Conservation (phyloP, 805 yeast genomes). For the Vanderwaltozyma tropicalis region DNA sequence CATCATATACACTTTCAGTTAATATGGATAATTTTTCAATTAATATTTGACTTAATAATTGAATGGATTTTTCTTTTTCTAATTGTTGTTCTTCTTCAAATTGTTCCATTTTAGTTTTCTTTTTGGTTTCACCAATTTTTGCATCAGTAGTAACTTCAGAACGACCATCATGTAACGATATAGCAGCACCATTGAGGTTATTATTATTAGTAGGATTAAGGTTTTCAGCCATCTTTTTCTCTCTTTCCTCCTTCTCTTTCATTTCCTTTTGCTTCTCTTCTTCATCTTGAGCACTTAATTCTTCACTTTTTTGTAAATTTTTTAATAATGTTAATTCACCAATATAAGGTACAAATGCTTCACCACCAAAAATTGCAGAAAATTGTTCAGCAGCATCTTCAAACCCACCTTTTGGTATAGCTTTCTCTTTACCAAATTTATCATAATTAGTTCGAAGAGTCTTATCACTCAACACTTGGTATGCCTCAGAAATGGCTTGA, state of each 20-base stretch:
- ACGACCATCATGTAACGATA: neutral
- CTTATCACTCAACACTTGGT: conserved; percentile 64
- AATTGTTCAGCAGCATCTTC: conserved; percentile 69
- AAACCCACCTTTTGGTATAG: conserved; percentile 60
- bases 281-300: conserved; percentile 39
- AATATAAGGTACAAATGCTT: conserved; percentile 73
- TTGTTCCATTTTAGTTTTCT: conserved; percentile 40
- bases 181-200: neutral
- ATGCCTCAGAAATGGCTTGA: conserved; percentile 53
- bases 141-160: neutral
- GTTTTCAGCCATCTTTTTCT: conserved; percentile 1
- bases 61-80: conserved; percentile 57
- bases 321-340: conserved; percentile 78
- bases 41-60: conserved; percentile 50
- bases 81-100: conserved; percentile 67
- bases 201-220: neutral
- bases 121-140: conserved; percentile 28
- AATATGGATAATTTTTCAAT: conserved; percentile 42
- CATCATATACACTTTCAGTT: conserved; percentile 54
- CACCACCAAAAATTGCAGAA: conserved; percentile 76
- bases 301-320: conserved; percentile 58
- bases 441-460: conserved; percentile 58
- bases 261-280: conserved; percentile 30
- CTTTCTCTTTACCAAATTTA: conserved; percentile 63
- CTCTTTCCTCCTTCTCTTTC: conserved; percentile 14